Conservation (phyloP, 75 land plant species). For the Pseudotsuga menziesii region DNA sequence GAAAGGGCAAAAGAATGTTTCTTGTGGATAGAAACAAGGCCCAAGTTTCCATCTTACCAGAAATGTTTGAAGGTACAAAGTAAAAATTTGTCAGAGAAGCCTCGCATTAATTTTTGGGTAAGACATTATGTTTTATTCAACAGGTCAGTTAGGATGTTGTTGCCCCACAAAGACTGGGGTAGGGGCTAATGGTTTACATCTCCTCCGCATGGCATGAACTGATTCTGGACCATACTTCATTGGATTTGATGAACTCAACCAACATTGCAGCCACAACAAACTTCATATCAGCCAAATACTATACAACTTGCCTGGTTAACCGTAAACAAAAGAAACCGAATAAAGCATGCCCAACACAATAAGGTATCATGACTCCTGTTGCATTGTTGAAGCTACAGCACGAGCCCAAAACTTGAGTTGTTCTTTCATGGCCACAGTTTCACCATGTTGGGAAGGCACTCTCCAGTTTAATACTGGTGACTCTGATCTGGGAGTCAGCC, state of each 20-base stretch:
- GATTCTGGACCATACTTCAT: not conserved
- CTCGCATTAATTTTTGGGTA: too few relatives aligned
- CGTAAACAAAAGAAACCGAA: not conserved
- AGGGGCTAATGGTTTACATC: not conserved
- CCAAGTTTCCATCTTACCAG: too few relatives aligned
- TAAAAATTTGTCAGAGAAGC: too few relatives aligned
- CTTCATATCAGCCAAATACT: not conserved
- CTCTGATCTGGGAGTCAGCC: slow-evolving; percentile 29
- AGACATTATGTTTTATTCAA: not conserved
- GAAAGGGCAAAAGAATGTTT: too few relatives aligned
- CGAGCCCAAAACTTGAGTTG: slow-evolving; percentile 52
- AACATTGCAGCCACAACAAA: not conserved
- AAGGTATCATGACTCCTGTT: slow-evolving; percentile 23
- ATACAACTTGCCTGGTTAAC: not conserved
- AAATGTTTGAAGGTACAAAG: too few relatives aligned
- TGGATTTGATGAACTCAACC: not conserved
- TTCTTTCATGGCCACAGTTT: slow-evolving; percentile 47
- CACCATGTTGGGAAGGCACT: slow-evolving; percentile 14
- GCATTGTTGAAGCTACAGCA: slow-evolving; percentile 56
- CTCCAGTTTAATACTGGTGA: slow-evolving; percentile 26
- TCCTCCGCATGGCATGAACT: not conserved
- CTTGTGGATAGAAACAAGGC: too few relatives aligned
- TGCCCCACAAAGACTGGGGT: not conserved
- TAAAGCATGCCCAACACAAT: not conserved
- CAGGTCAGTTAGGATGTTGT: not conserved